Evolutionary conservation across 306 rosid genomes (phyloP).

Genomic region (Begonia masoniana): DNA sequence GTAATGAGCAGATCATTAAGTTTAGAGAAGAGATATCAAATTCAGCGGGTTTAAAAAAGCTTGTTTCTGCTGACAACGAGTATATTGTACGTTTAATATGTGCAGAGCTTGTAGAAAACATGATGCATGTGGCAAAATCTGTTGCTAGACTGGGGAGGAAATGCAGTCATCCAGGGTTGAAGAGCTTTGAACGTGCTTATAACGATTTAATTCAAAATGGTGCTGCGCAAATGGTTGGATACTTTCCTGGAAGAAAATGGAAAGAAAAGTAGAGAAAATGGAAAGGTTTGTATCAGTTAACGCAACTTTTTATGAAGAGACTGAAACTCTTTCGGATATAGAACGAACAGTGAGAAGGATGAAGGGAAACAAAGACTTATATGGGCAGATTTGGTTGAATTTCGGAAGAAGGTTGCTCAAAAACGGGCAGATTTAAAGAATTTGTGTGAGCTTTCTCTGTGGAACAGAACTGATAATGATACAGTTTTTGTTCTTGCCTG

Average conservation of each 20-base stretch:
- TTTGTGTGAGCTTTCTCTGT: conserved; percentile 53
- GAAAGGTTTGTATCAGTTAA: conserved; percentile 64
- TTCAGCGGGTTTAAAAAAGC: conserved; percentile 70
- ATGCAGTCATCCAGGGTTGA: conserved; percentile 67
- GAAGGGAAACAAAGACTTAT: conserved; percentile 45
- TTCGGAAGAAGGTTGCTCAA: conserved; percentile 68
- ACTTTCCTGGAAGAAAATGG: conserved; percentile 68
- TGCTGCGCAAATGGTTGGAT: conserved; percentile 56
- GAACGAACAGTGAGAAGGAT: conserved; percentile 73
- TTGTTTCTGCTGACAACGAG: conserved; percentile 69
- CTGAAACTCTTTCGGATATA: conserved; percentile 79
- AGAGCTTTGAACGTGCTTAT: conserved; percentile 44
- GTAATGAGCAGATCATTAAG: conserved; percentile 59
- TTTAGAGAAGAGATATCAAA: conserved; percentile 65
- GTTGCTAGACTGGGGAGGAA: conserved; percentile 80
- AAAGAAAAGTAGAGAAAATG: conserved; percentile 77
- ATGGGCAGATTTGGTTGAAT: conserved; percentile 38
- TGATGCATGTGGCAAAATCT: conserved; percentile 61
- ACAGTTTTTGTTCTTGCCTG: conserved; percentile 52
- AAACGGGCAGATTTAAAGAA: conserved; percentile 72
- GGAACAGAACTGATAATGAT: conserved; percentile 83
- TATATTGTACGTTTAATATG: conserved; percentile 47
- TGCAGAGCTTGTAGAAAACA: conserved; percentile 56
- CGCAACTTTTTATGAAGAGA: conserved; percentile 81
- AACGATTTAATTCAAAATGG: conserved; percentile 12